A percentile compares a stretch with the other conserved stretches of the same genome.
phyloP scores from a whole-genome alignment of 73 alveolate species.

The Paramecium sexaurelia region DNA sequence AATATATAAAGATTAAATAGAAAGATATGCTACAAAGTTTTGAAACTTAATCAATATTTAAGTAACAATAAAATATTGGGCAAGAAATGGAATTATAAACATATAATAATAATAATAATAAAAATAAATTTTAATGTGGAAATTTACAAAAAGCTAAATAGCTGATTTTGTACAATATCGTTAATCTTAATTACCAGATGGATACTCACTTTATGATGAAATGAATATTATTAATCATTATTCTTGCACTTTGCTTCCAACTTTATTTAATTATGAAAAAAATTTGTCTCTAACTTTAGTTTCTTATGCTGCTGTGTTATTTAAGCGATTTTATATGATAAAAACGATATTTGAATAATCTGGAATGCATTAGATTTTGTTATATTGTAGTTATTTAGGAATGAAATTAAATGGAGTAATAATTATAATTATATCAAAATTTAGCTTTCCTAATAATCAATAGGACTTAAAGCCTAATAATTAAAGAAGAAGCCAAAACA shows the following conservation, averaged over 20 bases:
- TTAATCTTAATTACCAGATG: not conserved
- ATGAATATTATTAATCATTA: not conserved
- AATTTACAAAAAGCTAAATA: not conserved
- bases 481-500: slow-evolving; percentile 29
- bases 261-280: not conserved
- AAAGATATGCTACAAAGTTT: no score
- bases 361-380: not conserved
- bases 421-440: not conserved
- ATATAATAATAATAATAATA: no score
- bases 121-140: not conserved
- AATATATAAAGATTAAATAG: no score
- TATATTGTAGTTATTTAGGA: not conserved
- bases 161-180: not conserved
- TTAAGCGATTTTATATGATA: slow-evolving; percentile 7
- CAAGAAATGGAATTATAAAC: no score
- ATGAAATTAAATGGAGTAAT: slow-evolving; percentile 22
- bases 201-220: not conserved
- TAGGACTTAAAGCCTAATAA: not conserved
- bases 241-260: not conserved
- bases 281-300: not conserved
- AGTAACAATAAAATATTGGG: no score
- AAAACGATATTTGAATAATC: not conserved
- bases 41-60: no score
- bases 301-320: not conserved
- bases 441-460: not conserved